A percentile compares a stretch with the other conserved stretches of the same genome.
Evolutionary conservation across 1,284 basidiomycete genomes (phyloP).

Genomic region (Sanguinoderma infundibulare): DNA sequence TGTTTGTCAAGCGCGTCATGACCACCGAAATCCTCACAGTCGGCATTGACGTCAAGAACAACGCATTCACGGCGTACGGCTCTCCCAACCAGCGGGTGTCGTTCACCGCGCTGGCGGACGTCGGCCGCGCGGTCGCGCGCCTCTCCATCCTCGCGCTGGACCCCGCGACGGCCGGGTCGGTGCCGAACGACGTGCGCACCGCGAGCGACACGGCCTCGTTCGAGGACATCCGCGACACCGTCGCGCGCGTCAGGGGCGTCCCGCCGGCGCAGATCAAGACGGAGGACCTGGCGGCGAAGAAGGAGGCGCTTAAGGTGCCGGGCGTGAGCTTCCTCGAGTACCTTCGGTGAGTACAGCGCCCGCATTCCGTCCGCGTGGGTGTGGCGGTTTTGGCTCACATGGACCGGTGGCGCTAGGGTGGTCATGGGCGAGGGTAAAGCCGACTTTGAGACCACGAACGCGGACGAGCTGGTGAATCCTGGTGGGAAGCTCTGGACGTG

Average conservation of each 20-base stretch:
- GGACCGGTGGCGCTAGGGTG: slow-evolving; percentile 15
- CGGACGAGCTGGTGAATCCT: slow-evolving; percentile 36
- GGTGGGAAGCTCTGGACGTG: slow-evolving; percentile 33
- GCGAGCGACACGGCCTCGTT: slow-evolving; percentile 23
- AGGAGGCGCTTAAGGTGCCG: slow-evolving; percentile 14
- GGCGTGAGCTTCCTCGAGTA: slow-evolving; percentile 10
- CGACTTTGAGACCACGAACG: slow-evolving; percentile 30
- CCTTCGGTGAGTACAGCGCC: slow-evolving; percentile 8
- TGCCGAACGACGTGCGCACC: slow-evolving; percentile 32
- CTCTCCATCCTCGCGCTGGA: slow-evolving; percentile 32
- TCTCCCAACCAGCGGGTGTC: slow-evolving; percentile 22
- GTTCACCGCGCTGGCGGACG: slow-evolving; percentile 31
- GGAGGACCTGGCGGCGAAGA: slow-evolving; percentile 20
- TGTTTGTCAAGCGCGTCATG: not conserved
- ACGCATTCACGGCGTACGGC: slow-evolving; percentile 30
- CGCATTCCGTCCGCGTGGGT: not conserved
- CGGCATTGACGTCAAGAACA: slow-evolving; percentile 31
- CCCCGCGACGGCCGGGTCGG: slow-evolving; percentile 21
- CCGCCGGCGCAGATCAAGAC: slow-evolving; percentile 18
- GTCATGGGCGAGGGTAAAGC: slow-evolving; percentile 32
- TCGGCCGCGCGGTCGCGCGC: slow-evolving; percentile 33
- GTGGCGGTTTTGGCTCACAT: not conserved
- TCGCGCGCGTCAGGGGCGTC: slow-evolving; percentile 23
- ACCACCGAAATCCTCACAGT: slow-evolving; percentile 19
- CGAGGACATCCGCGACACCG: slow-evolving; percentile 24